Evolutionary conservation across 768 basidiomycete species (phyloP), one percentile per base, ranked within the genome.

Genomic region (Suillus luteus): DNA sequence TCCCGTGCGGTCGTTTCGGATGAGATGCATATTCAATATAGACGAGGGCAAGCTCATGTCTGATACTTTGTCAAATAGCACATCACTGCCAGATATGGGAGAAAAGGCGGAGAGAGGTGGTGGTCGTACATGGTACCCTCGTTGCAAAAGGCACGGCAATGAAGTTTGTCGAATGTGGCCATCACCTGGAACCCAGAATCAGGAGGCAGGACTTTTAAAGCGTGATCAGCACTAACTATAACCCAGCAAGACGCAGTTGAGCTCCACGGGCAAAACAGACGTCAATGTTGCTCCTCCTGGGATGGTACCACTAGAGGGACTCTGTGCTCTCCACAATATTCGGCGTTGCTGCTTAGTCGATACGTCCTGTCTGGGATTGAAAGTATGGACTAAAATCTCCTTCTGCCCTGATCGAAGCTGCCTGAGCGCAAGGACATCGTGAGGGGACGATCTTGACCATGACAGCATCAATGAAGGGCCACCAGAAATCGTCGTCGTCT

Each of bases 211-310:
- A 19, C 12, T 59, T 31, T 27, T 6, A 12, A 37, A 37, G 57
- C 5, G 59, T n/a, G 5, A 38, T 31, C 24, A 58, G 60, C 4
- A 73, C 85, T 40, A 66, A 91, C 91, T 82, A 66, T 81, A 86
- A 46, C 92, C 93, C 54, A 88, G 75, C 40, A 93, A 67, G 31
- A 95, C 77, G 0, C 74, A 61, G 41, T 86, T 83, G 0, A 85
- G 73, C 52, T 87, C 86, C 9, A 93, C 70, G 5, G 89, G 86
- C 35, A 88, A 74, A 11, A 82, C 69, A 1, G 77, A 75, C 5
- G 82, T 81, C 48, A 82, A 58, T 46, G 52, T 64, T 44, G 63
- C 61, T 51, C 55, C 24, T 67, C 60, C 54, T 59, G 71, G 17
- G 64, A 48, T 61, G 17, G 60, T n/a, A 41, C 40, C 40, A 41